Evolutionary conservation across 495 filamentous ascomycete genomes (phyloP), one percentile per base, ranked within the genome.

Genomic region (Staphylotrichum longicolle): DNA sequence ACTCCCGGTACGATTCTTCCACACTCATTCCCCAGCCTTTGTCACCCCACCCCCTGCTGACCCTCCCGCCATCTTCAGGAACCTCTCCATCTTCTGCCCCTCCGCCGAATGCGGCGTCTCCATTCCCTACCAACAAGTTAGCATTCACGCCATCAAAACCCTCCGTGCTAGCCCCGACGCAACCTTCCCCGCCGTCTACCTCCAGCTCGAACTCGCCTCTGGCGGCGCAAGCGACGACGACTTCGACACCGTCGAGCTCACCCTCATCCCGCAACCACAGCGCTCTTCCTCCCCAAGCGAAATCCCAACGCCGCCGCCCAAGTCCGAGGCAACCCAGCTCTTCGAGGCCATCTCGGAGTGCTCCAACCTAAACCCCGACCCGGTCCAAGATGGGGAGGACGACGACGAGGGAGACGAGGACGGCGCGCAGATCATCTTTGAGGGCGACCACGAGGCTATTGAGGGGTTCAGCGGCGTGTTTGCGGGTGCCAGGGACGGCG

Each of bases 291-390:
- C 68, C 10, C 11, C 45, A 8, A 55, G 61, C 12, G 58, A 57
- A 33, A 47, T 64, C 1, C 49, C 61, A 7, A 42, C 61, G 4
- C 40, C 64, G 7, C 60, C 71, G n/a, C 62, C 76, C 34, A 63
- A 72, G 37, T 58, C 70, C 32, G 74, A 77, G 53, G 69, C 74
- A 0, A 60, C 71, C 7, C 71, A 68, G n/a, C 82, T 97, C 10
- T 98, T 88, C 78, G 78, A 82, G 4, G 92, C 92, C 4, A 83
- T 98, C 14, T 89, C 91, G 1, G 84, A 86, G 0, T 97, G 94
- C 75, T 89, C 91, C 12, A 89, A 96, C 67, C 75, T 98, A 15
- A 90, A 98, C 71, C 94, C 94, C 0, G 93, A 97, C 67, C 85
- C 90, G 0, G 62, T 55, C 9, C 51, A 60, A 41, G 70, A 77